phyloP scores from a whole-genome alignment of 176 grass and related monocot genomes.

The Avena sativa region DNA sequence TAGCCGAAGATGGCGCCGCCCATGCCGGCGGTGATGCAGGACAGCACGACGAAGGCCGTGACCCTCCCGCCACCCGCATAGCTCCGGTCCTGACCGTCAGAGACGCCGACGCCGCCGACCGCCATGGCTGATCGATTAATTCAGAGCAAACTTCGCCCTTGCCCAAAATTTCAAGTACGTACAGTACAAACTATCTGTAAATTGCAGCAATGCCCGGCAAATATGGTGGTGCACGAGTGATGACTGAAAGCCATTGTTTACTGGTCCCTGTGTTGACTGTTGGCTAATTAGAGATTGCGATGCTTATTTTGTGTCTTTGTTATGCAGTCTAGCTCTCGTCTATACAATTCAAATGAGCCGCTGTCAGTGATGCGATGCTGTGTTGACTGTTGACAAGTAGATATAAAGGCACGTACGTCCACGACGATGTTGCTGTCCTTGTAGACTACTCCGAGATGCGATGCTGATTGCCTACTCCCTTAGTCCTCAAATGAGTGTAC shows the following conservation, averaged over 20 bases:
- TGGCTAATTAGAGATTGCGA: not conserved
- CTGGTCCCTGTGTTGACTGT: not conserved
- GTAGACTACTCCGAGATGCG: not conserved
- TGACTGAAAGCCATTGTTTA: not conserved
- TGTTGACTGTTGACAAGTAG: too few relatives aligned
- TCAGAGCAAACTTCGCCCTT: not conserved
- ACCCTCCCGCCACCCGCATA: slow-evolving; percentile 35
- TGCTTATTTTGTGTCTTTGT: not conserved
- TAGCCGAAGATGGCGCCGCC: slow-evolving; percentile 84
- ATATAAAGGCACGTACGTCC: too few relatives aligned
- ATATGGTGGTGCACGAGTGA: not conserved
- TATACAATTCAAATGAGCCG: too few relatives aligned
- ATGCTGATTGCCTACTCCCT: not conserved
- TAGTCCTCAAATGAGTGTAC: too few relatives aligned
- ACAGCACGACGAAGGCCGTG: slow-evolving; percentile 70
- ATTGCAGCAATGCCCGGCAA: not conserved
- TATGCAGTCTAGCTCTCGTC: too few relatives aligned
- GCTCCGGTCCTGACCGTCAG: not conserved
- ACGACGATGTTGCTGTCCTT: too few relatives aligned
- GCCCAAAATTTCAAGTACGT: too few relatives aligned
- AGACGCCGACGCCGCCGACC: not conserved
- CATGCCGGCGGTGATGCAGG: slow-evolving; percentile 83
- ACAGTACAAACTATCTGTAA: too few relatives aligned
- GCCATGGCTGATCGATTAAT: not conserved
- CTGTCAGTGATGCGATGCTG: too few relatives aligned